A percentile compares a stretch with the other conserved stretches of the same genome.
These are phyloP conservation scores for Fraxinus latifolia DNA, from an alignment of 305 asterid genomes.

Conservation along the genomic window DNA sequence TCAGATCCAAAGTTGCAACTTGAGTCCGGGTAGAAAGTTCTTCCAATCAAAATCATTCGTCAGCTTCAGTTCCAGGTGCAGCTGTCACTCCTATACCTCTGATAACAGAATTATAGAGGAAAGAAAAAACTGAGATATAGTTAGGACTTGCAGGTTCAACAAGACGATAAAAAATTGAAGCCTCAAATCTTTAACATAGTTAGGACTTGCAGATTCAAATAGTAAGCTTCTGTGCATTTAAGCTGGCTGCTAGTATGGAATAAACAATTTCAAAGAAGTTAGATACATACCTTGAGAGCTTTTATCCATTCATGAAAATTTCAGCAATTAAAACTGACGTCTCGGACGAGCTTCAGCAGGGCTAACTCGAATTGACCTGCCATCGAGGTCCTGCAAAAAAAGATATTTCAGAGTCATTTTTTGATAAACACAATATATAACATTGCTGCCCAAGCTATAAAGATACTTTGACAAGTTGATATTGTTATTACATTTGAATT, in stretches of 20 bases:
- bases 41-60: constrained; percentile 11
- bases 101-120: neutral
- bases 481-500: neutral
- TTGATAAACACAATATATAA: neutral
- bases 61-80: neutral
- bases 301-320: neutral
- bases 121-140: constrained; percentile 6
- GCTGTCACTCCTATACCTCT: constrained; percentile 1
- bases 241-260: neutral
- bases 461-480: neutral
- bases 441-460: neutral
- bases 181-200: neutral
- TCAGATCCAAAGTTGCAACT: constrained; percentile 22
- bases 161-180: neutral
- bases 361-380: constrained; percentile 43
- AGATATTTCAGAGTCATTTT: neutral
- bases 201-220: neutral
- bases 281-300: neutral
- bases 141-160: neutral
- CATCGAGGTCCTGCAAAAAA: constrained; percentile 40
- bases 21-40: constrained; percentile 17
- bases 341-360: constrained; percentile 51
- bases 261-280: neutral
- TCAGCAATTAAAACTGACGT: constrained; percentile 31
- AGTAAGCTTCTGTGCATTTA: neutral